Conservation (phyloP, 345 rosid species). For the Arabidopsis arenosa region DNA sequence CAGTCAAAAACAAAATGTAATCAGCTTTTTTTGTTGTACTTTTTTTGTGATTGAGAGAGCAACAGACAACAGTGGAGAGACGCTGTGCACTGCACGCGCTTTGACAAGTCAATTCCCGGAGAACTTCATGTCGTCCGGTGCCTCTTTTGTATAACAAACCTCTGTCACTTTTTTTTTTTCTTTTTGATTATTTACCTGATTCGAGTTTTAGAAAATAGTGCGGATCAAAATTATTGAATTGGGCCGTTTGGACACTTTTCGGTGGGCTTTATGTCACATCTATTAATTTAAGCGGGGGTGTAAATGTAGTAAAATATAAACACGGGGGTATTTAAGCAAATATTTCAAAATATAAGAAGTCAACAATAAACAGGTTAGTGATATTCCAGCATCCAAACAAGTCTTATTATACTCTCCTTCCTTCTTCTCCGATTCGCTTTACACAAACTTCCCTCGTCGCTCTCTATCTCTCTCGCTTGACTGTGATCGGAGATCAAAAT, state of each 20-base stretch:
- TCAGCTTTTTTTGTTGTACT: background rate
- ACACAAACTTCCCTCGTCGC: background rate
- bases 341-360: background rate
- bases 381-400: constrained; percentile 36
- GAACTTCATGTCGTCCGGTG: constrained; percentile 41
- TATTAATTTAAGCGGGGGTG: background rate
- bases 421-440: constrained; percentile 10
- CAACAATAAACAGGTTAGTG: constrained; percentile 1
- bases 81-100: constrained; percentile 52
- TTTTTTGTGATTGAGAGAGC: constrained; percentile 8
- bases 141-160: constrained; percentile 34
- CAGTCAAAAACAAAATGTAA: constrained; percentile 11
- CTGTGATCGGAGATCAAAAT: constrained; percentile 26
- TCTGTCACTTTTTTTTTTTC: background rate
- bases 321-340: background rate
- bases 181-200: background rate
- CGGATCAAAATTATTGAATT: no score
- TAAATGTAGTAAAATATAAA: background rate
- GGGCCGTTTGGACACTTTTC: no score
- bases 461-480: background rate
- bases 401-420: background rate
- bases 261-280: background rate
- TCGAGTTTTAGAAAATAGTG: background rate
- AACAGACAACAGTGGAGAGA: constrained; percentile 31
- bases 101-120: constrained; percentile 62